Conservation (phyloP, 169 alveolate species). For the Plasmodium reichenowi region DNA sequence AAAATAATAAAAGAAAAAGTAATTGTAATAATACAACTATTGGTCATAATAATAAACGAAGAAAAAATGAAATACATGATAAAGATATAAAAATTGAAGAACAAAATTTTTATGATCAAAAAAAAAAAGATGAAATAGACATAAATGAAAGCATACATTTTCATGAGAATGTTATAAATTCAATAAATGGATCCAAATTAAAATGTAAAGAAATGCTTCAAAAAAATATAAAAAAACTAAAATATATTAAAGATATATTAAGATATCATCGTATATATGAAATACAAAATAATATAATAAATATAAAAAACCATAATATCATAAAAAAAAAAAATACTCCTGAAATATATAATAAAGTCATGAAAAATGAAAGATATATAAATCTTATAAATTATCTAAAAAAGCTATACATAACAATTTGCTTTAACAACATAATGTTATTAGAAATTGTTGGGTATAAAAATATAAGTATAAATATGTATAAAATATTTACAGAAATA, state of each 20-base stretch:
- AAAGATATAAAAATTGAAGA: background rate
- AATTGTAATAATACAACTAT: background rate
- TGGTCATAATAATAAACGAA: background rate
- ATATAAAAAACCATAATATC: background rate
- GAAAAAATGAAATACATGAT: conserved; percentile 4
- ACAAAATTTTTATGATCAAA: background rate
- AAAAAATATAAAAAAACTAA: background rate
- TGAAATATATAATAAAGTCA: conserved; percentile 24
- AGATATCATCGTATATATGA: conserved; percentile 7
- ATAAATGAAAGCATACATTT: background rate
- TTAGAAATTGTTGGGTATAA: conserved; percentile 43
- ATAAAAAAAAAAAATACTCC: background rate
- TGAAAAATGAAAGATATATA: conserved; percentile 28
- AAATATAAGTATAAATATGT: conserved; percentile 19
- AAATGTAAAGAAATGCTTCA: background rate
- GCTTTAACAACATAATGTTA: conserved; percentile 36
- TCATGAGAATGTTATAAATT: background rate
- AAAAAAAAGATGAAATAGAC: background rate
- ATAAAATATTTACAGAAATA: conserved; percentile 45
- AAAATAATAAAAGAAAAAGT: background rate
- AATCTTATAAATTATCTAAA: conserved; percentile 60
- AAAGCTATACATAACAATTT: conserved; percentile 36
- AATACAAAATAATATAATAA: background rate
- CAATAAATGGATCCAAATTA: background rate
- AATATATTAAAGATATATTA: background rate